Evolutionary conservation across 2,329 filamentous ascomycete species (phyloP).

Genomic region (Ophiostoma populinum): DNA sequence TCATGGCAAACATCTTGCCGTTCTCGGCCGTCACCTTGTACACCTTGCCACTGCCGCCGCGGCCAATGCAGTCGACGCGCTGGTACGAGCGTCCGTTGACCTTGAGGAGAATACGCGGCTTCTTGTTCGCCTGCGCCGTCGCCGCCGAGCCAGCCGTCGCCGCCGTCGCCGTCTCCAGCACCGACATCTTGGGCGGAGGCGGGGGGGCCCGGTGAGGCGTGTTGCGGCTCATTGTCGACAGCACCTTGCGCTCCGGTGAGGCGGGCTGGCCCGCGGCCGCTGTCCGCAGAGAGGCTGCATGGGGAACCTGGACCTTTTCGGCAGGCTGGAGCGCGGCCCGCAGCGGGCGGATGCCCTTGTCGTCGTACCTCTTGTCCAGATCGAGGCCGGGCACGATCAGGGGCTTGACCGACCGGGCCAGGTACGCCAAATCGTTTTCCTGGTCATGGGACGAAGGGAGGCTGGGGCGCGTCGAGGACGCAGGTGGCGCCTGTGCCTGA

Average conservation of each 20-base stretch:
- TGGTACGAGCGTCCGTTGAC: conserved; percentile 89
- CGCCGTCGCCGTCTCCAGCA: conserved; percentile 78
- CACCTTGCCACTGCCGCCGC: conserved; percentile 84
- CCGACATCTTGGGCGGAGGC: conserved; percentile 89
- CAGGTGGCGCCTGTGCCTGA: conserved; percentile 35
- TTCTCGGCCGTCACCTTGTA: conserved; percentile 96
- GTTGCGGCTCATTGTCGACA: conserved; percentile 37
- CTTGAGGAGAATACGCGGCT: conserved; percentile 66
- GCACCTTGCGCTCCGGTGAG: conserved; percentile 34
- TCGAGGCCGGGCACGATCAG: conserved; percentile 18
- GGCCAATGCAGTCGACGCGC: conserved; percentile 74
- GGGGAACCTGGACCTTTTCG: neutral
- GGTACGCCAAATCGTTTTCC: conserved; percentile 64
- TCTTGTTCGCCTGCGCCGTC: conserved; percentile 47
- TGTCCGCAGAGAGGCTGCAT: neutral
- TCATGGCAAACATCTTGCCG: conserved; percentile 85
- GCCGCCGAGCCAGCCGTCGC: conserved; percentile 65
- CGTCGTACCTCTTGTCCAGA: conserved; percentile 31
- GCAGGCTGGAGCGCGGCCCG: conserved; percentile 13
- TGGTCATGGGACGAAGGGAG: conserved; percentile 55
- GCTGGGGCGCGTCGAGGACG: conserved; percentile 24
- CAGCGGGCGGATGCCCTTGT: conserved; percentile 23
- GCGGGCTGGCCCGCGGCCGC: neutral
- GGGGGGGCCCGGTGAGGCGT: conserved; percentile 66
- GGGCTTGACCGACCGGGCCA: conserved; percentile 42